Percentiles rank a stretch among this genome's conserved stretches.
Evolutionary conservation across 139 green algal species (phyloP).

Genomic region (Closterium sp.): DNA sequence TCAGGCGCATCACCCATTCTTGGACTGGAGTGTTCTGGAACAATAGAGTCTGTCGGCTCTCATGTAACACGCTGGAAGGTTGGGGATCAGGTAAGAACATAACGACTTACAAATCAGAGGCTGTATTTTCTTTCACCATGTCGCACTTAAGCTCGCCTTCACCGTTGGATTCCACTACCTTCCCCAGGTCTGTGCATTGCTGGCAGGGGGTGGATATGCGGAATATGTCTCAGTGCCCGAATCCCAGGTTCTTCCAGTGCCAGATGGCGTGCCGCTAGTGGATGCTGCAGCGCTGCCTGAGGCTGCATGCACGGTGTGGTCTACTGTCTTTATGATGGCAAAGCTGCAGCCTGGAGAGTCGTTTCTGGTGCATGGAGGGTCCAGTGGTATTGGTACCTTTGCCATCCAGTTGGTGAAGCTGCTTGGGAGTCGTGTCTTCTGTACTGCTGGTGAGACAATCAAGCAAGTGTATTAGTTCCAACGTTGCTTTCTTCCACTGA

Average conservation of each 20-base stretch:
- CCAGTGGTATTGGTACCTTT: slow-evolving; percentile 27
- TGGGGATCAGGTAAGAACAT: slow-evolving; percentile 21
- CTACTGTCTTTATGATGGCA: slow-evolving; percentile 14
- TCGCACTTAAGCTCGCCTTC: neutral
- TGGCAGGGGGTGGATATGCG: slow-evolving; percentile 30
- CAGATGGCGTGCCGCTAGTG: slow-evolving; percentile 21
- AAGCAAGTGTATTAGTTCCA: neutral
- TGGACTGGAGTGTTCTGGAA: slow-evolving; percentile 22
- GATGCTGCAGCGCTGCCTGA: slow-evolving; percentile 23
- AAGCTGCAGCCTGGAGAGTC: slow-evolving; percentile 27
- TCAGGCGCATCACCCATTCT: slow-evolving; percentile 11
- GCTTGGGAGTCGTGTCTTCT: neutral
- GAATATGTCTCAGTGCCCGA: slow-evolving; percentile 21
- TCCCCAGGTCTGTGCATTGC: slow-evolving; percentile 25
- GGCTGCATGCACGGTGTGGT: slow-evolving; percentile 40
- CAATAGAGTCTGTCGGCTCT: slow-evolving; percentile 24
- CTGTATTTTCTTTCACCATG: neutral
- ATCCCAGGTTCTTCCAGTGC: slow-evolving; percentile 17
- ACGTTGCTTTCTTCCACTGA: too few relatives aligned
- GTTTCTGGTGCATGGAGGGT: slow-evolving; percentile 11
- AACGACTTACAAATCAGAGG: neutral
- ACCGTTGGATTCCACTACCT: neutral
- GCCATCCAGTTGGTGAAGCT: slow-evolving; percentile 2
- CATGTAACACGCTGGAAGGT: slow-evolving; percentile 23
- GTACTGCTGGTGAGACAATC: neutral